Evolutionary conservation across 371 early-diverging fungal genomes (phyloP), one percentile per base, ranked within the genome.

Genomic region (Syncephalastrum racemosum): DNA sequence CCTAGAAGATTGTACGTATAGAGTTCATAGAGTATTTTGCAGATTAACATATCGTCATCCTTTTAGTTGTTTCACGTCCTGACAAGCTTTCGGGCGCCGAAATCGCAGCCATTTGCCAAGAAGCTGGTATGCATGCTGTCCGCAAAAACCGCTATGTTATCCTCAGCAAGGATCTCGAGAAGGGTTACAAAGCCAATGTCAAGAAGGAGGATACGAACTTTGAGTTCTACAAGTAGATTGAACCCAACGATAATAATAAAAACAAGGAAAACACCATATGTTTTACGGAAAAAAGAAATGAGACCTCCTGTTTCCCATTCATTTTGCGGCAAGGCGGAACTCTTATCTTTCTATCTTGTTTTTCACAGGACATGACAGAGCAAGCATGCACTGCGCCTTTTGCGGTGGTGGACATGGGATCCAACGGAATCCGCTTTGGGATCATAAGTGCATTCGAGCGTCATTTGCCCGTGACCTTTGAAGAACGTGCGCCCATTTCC

Each of bases 71-170:
- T 3, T 91, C 95, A 48, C 86, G 99, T 53, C 95, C 99, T 41
- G 99, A 99, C 77, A 99, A 96, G 72, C 83, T 99, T 42, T 91
- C 91, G 59, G 98, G 98, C 70, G 99, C 99, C 39, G 99, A 99
- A 70, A 97, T 99, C 64, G 94, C 99, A n/a, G 92, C 98, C 18
- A 97, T 99, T 63, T 99, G 99, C 68, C 99, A 99, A 73, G 98
- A 99, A 71, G 99, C 99, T 25, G 99, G 99, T 66, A 99, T 99
- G 98, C 95, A 96, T 58, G 99, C 99, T 16, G 88, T 93, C 58
- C 82, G 99, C 68, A 94, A 93, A 78, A 96, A 97, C 78, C 91
- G 99, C 59, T 98, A 99, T 75, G 96, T 99, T 24, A 94, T 99
- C 63, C 73, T 96, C 53, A 89, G 94, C 71, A 93, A 94, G 71